Base-by-base conservation (phyloP, 352 stramenopile species). In the Pythium brachiatum region DNA sequence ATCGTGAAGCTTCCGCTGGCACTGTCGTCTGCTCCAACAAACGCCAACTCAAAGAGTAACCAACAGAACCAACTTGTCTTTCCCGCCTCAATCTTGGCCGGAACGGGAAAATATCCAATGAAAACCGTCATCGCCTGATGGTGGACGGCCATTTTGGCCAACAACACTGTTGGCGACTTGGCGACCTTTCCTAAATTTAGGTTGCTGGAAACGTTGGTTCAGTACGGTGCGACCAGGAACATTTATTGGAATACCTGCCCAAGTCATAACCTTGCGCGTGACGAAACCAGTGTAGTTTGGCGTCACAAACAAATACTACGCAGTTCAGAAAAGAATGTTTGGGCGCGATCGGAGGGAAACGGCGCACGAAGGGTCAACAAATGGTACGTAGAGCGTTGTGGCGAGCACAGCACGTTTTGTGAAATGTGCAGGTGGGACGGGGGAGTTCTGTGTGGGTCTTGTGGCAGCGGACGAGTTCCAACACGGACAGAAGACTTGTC, bases 111-210 rank as follows among this genome's bases (percentile, higher is more conserved):
- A 55, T 20, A 34, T 34, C 46, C 46, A 53, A 53, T 53, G 23
- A 53, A 53, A 36, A 34, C 46, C 8, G 46, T 21, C 16, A 21
- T 31, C 26, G 23, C 16, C 26, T 53, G 46, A 15, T 32, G 23
- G 25, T 26, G 36, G 36, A 23, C 29, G 26, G 31, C 32, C 20
- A 53, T 63, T 63, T 63, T 46, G 43, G n/a, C 56, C 56, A 60
- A 60, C 53, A 20, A 16, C 39, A 26, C 15, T 3, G 9, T 5
- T 52, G 53, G 53, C 53, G 53, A 36, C 27, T 60, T 60, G 53
- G 53, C 53, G 53, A 60, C 36, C 25, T 41, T 46, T 29, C 36
- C 53, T 60, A 51, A 50, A 48, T 60, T 51, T 60, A 41, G 27
- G 15, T 31, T 27, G 51, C 4, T 34, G 16, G 29, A 26, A 41